phyloP scores from a whole-genome alignment of 306 rosid genomes.

The Vicia sativa region DNA sequence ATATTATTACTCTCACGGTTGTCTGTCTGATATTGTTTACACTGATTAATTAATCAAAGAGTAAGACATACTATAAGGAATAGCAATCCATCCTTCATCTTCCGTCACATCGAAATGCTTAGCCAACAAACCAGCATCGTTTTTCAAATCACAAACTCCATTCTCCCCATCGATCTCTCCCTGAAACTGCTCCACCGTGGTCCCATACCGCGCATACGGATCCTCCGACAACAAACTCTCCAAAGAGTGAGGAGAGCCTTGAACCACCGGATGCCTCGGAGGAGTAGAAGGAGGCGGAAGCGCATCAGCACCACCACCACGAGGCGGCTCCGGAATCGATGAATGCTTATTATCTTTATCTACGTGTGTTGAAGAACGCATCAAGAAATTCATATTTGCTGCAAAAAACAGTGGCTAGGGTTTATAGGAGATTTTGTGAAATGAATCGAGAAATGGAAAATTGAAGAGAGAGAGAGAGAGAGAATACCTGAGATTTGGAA shows the following conservation, averaged over 20 bases:
- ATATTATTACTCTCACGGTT: no score
- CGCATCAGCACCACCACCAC: slow-evolving; percentile 39
- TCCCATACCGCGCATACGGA: slow-evolving; percentile 45
- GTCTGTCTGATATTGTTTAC: no score
- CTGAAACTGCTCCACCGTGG: slow-evolving; percentile 44
- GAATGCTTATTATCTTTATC: slow-evolving; percentile 46
- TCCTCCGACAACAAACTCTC: slow-evolving; percentile 68
- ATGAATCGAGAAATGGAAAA: neutral
- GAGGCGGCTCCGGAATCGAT: slow-evolving; percentile 43
- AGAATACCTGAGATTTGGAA: neutral
- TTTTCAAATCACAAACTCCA: slow-evolving; percentile 45
- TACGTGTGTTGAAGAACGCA: slow-evolving; percentile 57
- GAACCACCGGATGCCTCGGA: neutral
- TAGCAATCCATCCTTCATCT: slow-evolving; percentile 88
- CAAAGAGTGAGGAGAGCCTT: slow-evolving; percentile 47
- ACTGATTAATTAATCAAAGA: neutral
- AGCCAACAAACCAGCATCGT: slow-evolving; percentile 44
- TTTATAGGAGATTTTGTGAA: neutral
- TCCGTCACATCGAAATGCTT: slow-evolving; percentile 80
- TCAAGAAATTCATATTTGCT: slow-evolving; percentile 79
- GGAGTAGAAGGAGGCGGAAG: slow-evolving; percentile 18
- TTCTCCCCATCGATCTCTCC: slow-evolving; percentile 56
- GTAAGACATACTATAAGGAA: slow-evolving; percentile 74
- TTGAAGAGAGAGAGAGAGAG: slow-evolving; percentile 17
- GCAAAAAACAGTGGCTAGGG: slow-evolving; percentile 26